Percentiles rank a stretch among this genome's conserved stretches.
phyloP scores from a whole-genome alignment of 805 yeast genomes.

The Kluyveromyces aestuarii region DNA sequence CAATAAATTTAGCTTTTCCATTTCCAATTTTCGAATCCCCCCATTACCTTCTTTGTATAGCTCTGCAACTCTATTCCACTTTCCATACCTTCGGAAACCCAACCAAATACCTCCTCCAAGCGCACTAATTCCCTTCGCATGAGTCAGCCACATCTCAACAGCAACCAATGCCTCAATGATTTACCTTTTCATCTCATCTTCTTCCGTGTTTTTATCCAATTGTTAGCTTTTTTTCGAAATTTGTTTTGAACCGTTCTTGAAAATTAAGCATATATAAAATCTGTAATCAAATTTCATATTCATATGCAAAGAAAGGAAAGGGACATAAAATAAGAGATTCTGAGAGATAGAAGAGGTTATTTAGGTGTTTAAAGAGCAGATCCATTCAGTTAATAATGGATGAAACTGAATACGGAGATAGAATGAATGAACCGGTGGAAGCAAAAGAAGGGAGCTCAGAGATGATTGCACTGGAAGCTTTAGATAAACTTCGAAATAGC shows the following conservation, averaged over 20 bases:
- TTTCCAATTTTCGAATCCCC: background rate
- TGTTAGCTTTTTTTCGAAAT: background rate
- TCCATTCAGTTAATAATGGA: background rate
- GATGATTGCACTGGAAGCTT: conserved; percentile 16
- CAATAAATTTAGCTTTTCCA: background rate
- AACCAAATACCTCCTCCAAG: background rate
- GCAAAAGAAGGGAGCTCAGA: conserved; percentile 5
- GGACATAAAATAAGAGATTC: background rate
- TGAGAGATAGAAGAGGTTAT: background rate
- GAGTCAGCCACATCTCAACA: background rate
- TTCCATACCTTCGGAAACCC: background rate
- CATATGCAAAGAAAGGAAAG: background rate
- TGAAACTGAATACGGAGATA: background rate
- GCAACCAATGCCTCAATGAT: background rate
- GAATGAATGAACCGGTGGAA: background rate
- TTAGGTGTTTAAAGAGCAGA: background rate
- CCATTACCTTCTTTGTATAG: background rate
- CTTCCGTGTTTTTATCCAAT: background rate
- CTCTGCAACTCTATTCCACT: background rate
- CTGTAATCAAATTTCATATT: background rate
- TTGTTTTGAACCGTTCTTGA: background rate
- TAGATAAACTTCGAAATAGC: conserved; percentile 31
- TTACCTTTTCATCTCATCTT: background rate
- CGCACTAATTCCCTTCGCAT: background rate
- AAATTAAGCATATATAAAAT: background rate